Base-by-base conservation (phyloP, 805 yeast species). In the Hanseniaspora taiwanica region DNA sequence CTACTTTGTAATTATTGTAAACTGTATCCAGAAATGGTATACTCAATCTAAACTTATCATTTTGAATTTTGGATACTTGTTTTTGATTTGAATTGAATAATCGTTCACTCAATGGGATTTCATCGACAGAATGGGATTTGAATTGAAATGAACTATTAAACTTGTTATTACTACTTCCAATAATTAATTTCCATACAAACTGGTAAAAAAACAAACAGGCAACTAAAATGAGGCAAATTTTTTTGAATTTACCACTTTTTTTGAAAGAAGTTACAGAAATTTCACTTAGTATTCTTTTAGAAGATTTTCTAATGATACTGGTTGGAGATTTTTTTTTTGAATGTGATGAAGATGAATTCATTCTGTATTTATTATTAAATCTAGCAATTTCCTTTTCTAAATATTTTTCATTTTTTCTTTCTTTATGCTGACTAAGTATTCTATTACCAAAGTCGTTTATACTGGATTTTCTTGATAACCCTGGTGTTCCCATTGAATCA, bases 1-100 rank as follows among this genome's bases (percentile, higher is more conserved):
- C 36, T 4, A 38, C 36, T 25, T 27, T 18, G 27, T 20, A 42
- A 18, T 42, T 38, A 19, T 35, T 27, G 39, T 38, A 36, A 6
- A 38, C 27, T 18, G 44, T 42, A 16, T 42, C 44, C 25, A 42
- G 24, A 20, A 34, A 42, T n/a, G 44, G 44, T 13, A 42, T 19
- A 27, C 34, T 29, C 12, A 42, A 24, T 5, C 38, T 25, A 18
- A 41, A 41, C 20, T 27, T 34, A 6, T 41, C 44, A 21, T 37
- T 37, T 29, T 41, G 37, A 35, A 41, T 37, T 17, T 41, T 41
- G 14, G 44, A 34, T 3, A 41, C 44, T 20, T 36, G 40, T 16
- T 29, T 29, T 13, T 18, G 13, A n/a, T 16, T 16, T 29, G n/a
- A n/a, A n/a, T 29, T 16, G 6, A 29, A 29, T 4, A n/a, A 29